A percentile compares a stretch with the other conserved stretches of the same genome.
phyloP scores from a whole-genome alignment of 2,329 filamentous ascomycete genomes.

The Chaetomiaceae sp. region DNA sequence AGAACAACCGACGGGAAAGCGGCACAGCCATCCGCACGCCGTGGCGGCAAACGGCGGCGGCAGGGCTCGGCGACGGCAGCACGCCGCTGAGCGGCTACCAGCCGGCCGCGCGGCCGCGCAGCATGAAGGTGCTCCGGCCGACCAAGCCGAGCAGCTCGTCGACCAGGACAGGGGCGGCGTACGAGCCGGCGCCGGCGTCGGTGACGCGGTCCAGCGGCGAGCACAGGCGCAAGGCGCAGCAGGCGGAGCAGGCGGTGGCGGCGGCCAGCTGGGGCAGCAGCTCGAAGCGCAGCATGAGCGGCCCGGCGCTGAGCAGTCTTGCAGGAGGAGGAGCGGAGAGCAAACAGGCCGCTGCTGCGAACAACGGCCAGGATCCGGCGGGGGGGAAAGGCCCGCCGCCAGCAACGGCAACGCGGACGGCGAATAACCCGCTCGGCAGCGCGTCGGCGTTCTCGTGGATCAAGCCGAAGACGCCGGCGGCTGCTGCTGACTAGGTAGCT shows the following conservation, averaged over 20 bases:
- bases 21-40: conserved; percentile 61
- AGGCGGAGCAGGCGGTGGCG: conserved; percentile 14
- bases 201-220: conserved; percentile 41
- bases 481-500: conserved; percentile 30
- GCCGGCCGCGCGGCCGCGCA: conserved; percentile 57
- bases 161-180: conserved; percentile 43
- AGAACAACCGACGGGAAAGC: conserved; percentile 38
- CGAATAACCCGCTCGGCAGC: conserved; percentile 80
- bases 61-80: conserved; percentile 43
- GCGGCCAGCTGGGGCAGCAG: conserved; percentile 28
- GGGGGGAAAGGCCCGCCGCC: conserved; percentile 30
- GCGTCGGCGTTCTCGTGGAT: conserved; percentile 94
- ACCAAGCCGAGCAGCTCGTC: conserved; percentile 55
- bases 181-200: conserved; percentile 43
- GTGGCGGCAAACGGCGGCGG: conserved; percentile 56
- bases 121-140: conserved; percentile 88
- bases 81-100: conserved; percentile 61
- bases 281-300: conserved; percentile 44
- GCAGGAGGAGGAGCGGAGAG: conserved; percentile 15
- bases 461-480: conserved; percentile 38
- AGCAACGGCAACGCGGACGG: conserved; percentile 48
- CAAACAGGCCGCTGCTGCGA: too few species aligned
- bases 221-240: conserved; percentile 36
- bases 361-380: conserved; percentile 15
- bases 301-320: conserved; percentile 26